Evolutionary conservation across 192 early-diverging fungal species (phyloP), one percentile per base, ranked within the genome.

Genomic region (Coemansia sp.): DNA sequence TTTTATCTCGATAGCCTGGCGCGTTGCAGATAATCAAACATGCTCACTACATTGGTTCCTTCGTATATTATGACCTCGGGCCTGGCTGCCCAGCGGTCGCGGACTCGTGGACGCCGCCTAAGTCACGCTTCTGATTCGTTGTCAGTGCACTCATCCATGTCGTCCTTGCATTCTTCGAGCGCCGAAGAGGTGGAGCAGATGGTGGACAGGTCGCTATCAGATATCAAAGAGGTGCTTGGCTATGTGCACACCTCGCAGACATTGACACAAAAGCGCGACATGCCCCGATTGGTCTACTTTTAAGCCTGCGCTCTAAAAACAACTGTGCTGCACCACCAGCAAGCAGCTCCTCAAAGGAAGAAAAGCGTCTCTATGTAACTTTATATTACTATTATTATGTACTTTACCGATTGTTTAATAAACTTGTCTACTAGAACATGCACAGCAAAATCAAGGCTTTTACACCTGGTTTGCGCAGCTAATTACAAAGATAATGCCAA

Each of bases 221-320:
- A 81, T n/a, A 81, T 81, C 62, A 81, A 81, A 24, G 60, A 73
- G 12, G 69, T 81, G 0, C 61, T 81, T 38, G 73, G 78, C 20
- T 69, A 69, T 22, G 59, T 81, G 3, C 58, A 70, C 12, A 59
- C 78, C 2, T 57, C 78, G 11, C 65, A 63, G 38, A 62, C 59
- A 47, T 69, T 62, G 69, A 20, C 63, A 27, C 69, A 69, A n/a
- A 27, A 55, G 29, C 64, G 54, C 53, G 73, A 73, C 16, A 62
- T 63, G 16, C 78, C 78, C 4, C 78, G 78, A 20, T 57, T 81
- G 22, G 64, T 81, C n/a, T 64, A 75, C 35, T 75, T 81, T 48
- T 81, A 69, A 63, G 13, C 6, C 1, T 5, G 22, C 20, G 24
- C 23, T 18, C 48, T 27, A 11, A 50, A 49, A 43, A 26, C 20